Conservation (phyloP, 176 grass and related monocot species). For the Puya raimondii region DNA sequence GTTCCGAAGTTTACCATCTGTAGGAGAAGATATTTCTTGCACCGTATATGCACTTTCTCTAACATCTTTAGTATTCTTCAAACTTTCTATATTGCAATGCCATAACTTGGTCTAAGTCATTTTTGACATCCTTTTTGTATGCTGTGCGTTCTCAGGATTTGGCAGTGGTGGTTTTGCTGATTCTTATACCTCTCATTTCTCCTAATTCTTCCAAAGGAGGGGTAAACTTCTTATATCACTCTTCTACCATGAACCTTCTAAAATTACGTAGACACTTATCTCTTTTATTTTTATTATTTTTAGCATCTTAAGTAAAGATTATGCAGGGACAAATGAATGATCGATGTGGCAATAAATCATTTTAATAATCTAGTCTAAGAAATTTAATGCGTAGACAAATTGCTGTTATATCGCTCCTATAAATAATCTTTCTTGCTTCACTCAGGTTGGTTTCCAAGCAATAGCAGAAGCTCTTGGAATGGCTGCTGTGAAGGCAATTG, state of each 20-base stretch:
- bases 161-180: constrained; percentile 94
- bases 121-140: constrained; percentile 6
- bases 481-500: constrained; percentile 92
- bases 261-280: neutral
- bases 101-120: no score
- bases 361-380: no score
- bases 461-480: constrained; percentile 95
- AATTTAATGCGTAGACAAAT: no score
- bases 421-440: neutral
- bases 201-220: constrained; percentile 99
- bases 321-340: no score
- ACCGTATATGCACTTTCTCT: no score
- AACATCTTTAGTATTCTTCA: no score
- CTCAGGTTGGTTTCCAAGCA: constrained; percentile 97
- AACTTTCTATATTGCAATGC: no score
- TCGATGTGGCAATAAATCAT: no score
- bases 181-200: constrained; percentile 93
- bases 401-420: neutral
- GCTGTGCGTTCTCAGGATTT: constrained; percentile 54
- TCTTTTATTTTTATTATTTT: neutral
- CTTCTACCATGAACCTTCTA: neutral
- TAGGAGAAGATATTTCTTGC: no score
- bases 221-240: constrained; percentile 55
- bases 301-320: neutral
- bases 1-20: no score